Percentiles rank a stretch among this genome's conserved stretches.
These are phyloP conservation scores for Carex scoparia DNA, from an alignment of 176 grass and related monocot species.

Conservation along the genomic window DNA sequence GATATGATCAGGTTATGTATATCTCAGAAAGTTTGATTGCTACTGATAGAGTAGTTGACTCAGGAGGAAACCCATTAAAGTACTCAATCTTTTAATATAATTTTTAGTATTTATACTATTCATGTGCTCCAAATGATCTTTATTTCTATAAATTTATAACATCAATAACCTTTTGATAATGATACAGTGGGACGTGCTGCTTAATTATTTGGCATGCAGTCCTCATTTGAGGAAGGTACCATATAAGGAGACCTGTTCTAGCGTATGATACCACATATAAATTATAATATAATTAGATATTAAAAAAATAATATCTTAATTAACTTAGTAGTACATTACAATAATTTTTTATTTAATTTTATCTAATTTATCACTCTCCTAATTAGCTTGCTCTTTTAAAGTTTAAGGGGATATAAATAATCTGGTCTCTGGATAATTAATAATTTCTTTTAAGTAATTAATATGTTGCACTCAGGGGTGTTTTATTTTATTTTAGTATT, in stretches of 20 bases:
- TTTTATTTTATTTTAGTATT: neutral
- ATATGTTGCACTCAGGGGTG: neutral
- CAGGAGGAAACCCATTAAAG: neutral
- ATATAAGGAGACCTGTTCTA: too few relatives aligned
- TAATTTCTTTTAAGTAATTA: neutral
- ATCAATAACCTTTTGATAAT: neutral
- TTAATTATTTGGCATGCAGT: neutral
- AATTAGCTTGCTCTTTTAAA: neutral
- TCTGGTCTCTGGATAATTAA: neutral
- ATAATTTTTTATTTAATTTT: neutral
- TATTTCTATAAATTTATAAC: neutral
- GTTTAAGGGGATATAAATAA: neutral
- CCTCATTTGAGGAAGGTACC: neutral
- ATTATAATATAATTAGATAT: too few relatives aligned
- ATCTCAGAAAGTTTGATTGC: neutral
- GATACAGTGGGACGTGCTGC: neutral
- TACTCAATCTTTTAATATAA: slow-evolving; percentile 5
- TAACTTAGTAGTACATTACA: too few relatives aligned
- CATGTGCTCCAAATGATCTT: neutral
- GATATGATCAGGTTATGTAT: neutral
- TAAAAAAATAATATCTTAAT: neutral
- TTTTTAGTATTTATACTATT: neutral
- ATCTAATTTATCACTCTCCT: neutral
- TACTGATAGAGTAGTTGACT: slow-evolving; percentile 2
- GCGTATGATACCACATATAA: neutral